Conservation (phyloP, 108 stramenopile species). For the Nitzschia inconspicua region DNA sequence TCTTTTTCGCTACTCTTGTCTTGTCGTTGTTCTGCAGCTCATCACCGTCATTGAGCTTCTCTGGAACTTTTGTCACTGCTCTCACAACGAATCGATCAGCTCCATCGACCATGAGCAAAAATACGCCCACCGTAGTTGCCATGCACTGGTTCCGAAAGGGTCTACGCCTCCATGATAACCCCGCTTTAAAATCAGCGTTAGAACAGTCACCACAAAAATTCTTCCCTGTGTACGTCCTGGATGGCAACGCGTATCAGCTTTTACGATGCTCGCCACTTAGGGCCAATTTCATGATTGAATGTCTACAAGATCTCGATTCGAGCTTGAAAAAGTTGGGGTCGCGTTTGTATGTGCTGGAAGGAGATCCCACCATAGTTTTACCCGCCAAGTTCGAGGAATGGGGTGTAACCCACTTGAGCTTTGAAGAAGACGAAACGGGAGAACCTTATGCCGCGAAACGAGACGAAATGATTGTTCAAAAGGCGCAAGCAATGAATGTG, state of each 20-base stretch:
- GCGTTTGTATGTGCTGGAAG: slow-evolving; percentile 67
- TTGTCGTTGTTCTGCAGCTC: no score
- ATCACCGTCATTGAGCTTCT: no score
- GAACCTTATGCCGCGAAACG: slow-evolving; percentile 59
- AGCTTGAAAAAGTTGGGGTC: slow-evolving; percentile 54
- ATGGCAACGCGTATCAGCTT: slow-evolving; percentile 71
- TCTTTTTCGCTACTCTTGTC: no score
- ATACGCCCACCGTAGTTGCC: slow-evolving; percentile 5
- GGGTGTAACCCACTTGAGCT: slow-evolving; percentile 58
- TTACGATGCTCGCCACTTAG: slow-evolving; percentile 58
- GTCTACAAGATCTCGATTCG: slow-evolving; percentile 70
- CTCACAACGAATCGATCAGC: background rate
- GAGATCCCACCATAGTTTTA: slow-evolving; percentile 74
- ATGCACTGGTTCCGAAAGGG: slow-evolving; percentile 95
- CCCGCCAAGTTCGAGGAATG: slow-evolving; percentile 63
- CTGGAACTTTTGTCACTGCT: no score
- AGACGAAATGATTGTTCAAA: slow-evolving; percentile 57
- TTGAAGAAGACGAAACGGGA: slow-evolving; percentile 64
- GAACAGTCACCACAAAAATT: slow-evolving; percentile 19
- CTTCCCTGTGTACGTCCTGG: slow-evolving; percentile 77
- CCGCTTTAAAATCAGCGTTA: slow-evolving; percentile 63
- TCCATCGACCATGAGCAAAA: background rate
- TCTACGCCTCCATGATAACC: slow-evolving; percentile 93
- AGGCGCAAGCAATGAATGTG: slow-evolving; percentile 37
- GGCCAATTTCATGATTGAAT: slow-evolving; percentile 87